Conservation (phyloP, 768 basidiomycete species). For the Imleria badia region DNA sequence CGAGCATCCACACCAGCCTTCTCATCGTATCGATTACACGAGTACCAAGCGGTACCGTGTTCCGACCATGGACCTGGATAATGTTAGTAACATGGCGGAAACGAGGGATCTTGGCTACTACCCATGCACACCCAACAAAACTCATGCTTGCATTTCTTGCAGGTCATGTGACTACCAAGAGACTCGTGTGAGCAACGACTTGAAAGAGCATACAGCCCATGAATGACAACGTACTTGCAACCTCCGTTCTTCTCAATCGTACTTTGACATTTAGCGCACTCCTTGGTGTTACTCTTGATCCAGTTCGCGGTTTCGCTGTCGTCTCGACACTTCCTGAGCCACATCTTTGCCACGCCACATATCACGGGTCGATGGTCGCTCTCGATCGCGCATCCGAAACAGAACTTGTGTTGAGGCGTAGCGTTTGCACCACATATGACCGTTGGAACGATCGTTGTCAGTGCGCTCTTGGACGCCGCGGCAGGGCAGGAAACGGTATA, state of each 20-base stretch:
- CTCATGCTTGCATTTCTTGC: slow-evolving; percentile 98
- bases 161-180: slow-evolving; percentile 90
- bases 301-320: slow-evolving; percentile 99
- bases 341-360: slow-evolving; percentile 85
- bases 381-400: slow-evolving; percentile 91
- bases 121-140: slow-evolving; percentile 99
- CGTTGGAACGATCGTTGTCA: slow-evolving; percentile 82
- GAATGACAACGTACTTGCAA: slow-evolving; percentile 83
- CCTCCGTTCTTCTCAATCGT: slow-evolving; percentile 99
- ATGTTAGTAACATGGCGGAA: neutral
- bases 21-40: slow-evolving; percentile 96
- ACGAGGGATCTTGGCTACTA: slow-evolving; percentile 30
- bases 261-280: slow-evolving; percentile 92
- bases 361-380: slow-evolving; percentile 90
- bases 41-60: slow-evolving; percentile 97
- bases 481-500: slow-evolving; percentile 88
- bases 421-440: slow-evolving; percentile 77
- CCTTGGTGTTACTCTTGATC: slow-evolving; percentile 99
- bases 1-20: slow-evolving; percentile 84
- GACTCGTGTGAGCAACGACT: slow-evolving; percentile 9
- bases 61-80: slow-evolving; percentile 88
- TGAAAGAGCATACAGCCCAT: slow-evolving; percentile 69
- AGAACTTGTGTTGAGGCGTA: slow-evolving; percentile 70
- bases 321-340: slow-evolving; percentile 96
- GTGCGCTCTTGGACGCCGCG: slow-evolving; percentile 71